These are phyloP conservation scores for Mycena amicta DNA, from an alignment of 768 basidiomycete species.

Conservation along the genomic window DNA sequence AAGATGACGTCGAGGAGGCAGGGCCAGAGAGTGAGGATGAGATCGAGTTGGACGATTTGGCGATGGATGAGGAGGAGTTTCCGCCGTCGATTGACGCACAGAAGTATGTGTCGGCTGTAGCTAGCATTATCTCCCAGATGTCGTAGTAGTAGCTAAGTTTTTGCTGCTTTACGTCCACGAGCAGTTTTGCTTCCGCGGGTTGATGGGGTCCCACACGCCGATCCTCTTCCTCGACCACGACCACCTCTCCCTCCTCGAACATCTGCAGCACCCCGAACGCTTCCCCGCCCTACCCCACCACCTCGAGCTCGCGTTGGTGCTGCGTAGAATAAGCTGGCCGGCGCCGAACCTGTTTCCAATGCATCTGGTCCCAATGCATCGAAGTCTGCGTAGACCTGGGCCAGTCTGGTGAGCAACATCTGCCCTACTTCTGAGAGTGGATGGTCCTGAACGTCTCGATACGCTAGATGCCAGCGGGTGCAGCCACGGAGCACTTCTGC, in stretches of 20 bases:
- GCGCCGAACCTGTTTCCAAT: too few relatives aligned
- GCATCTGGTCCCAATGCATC: neutral
- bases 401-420: neutral
- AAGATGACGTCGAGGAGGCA: neutral
- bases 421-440: neutral
- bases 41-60: neutral
- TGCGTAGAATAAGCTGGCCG: neutral
- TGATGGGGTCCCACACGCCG: neutral
- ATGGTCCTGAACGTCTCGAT: neutral
- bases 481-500: neutral
- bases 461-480: slow-evolving; percentile 7
- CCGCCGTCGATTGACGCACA: slow-evolving; percentile 1
- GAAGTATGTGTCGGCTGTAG: neutral
- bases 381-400: neutral
- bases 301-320: neutral
- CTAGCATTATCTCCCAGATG: neutral
- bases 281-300: neutral
- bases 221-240: neutral
- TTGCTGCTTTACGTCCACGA: neutral
- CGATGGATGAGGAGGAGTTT: neutral
- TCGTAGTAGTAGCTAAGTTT: neutral
- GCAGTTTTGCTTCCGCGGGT: neutral
- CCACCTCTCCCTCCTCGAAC: neutral
- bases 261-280: too few relatives aligned
- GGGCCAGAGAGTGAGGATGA: neutral